Base-by-base conservation (phyloP, 768 basidiomycete species). In the Tulasnella sp. region DNA sequence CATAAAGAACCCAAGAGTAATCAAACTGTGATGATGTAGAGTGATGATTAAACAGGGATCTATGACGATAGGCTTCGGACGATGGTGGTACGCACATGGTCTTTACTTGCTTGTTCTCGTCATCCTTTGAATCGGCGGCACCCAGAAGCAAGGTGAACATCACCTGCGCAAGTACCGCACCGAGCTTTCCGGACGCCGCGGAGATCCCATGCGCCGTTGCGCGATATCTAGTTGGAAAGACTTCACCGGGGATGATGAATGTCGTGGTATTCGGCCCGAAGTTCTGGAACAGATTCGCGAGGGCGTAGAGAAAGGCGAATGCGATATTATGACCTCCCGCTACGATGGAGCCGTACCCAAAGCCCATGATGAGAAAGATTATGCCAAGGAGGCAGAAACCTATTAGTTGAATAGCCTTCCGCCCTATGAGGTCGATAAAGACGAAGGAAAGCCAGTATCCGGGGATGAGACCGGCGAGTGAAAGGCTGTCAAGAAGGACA, bases 141-240 rank as follows among this genome's bases (percentile, higher is more conserved):
- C 29, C 41, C 42, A 56, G 55, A 38, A 56, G 50, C 21, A 68
- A 66, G 29, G 71, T 68, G 65, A 72, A 72, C 21, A 68, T 70
- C 53, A 73, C 72, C 61, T 73, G 72, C 26, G 72, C 70, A 52
- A 73, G 60, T 61, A 73, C 71, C 48, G 72, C 72, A n/a, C 72
- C 72, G 58, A 73, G 67, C 65, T 73, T 73, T 23, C 72, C 72
- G 1, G 69, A 68, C 13, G 70, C 72, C 43, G 71, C 71, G n/a
- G 67, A 69, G 38, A 69, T 68, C 48, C 70, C 72, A 67, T 73
- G 72, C 3, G 65, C 68, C 48, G 72, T 73, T 2, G 70, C 69
- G 34, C 72, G 62, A 67, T 73, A 73, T 19, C 72, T 65, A 4
- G 72, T 73, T 19, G 72, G 72, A 69, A 71, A 71, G 49, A 67